Conservation (phyloP, 257 asterid species). For the Solanum appendiculatum region DNA sequence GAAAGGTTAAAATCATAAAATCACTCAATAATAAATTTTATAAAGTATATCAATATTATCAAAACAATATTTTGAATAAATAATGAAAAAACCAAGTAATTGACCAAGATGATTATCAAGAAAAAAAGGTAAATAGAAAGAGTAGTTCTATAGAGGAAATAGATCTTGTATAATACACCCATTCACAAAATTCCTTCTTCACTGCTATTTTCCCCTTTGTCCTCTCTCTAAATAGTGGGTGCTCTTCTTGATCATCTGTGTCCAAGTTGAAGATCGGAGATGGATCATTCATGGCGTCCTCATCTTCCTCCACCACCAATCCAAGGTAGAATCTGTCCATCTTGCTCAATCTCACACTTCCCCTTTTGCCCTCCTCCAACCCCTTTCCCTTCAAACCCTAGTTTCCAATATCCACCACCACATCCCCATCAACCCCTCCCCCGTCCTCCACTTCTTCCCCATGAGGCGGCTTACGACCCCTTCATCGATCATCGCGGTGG, state of each 20-base stretch:
- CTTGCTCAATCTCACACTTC: slow-evolving; percentile 6
- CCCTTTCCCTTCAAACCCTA: slow-evolving; percentile 17
- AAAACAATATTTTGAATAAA: no score
- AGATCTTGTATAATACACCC: not conserved
- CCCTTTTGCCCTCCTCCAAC: slow-evolving; percentile 11
- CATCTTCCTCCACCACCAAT: slow-evolving; percentile 17
- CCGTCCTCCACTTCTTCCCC: slow-evolving; percentile 23
- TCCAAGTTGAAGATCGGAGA: slow-evolving; percentile 2
- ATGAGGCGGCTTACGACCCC: slow-evolving; percentile 48
- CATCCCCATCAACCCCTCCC: slow-evolving; percentile 27
- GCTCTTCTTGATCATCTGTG: not conserved
- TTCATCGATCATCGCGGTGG: slow-evolving; percentile 45
- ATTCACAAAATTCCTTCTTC: not conserved
- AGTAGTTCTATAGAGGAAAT: not conserved
- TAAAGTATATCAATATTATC: no score
- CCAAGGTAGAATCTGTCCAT: slow-evolving; percentile 37
- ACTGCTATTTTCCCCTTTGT: not conserved
- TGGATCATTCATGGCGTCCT: slow-evolving; percentile 67
- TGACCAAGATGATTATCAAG: not conserved
- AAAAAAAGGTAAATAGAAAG: not conserved
- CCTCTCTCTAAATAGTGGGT: not conserved
- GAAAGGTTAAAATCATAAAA: not conserved
- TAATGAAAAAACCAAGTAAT: not conserved
- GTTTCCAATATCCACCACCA: slow-evolving; percentile 5
- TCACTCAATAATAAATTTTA: no score